These are phyloP conservation scores for Lactifluus pinguis DNA, from an alignment of 768 basidiomycete genomes.

Conservation along the genomic window DNA sequence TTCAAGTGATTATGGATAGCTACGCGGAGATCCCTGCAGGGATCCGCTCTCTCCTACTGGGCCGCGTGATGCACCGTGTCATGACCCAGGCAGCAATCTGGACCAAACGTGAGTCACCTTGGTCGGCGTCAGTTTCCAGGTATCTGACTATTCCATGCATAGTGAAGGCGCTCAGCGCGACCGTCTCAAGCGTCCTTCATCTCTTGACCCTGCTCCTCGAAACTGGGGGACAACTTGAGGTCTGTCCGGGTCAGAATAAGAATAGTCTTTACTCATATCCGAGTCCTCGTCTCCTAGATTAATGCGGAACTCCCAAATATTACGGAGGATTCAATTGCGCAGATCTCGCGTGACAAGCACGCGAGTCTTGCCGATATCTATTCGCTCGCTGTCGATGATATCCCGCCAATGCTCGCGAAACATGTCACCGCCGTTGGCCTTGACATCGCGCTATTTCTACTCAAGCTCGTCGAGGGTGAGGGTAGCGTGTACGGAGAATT, in stretches of 20 bases:
- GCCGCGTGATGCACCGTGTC: slow-evolving; percentile 9
- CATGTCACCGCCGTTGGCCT: slow-evolving; percentile 2
- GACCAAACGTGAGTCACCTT: slow-evolving; percentile 9
- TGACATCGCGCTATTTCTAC: not conserved
- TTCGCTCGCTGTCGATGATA: slow-evolving; percentile 9
- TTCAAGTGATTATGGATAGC: slow-evolving; percentile 2
- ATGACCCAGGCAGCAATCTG: slow-evolving; percentile 12
- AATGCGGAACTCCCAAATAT: slow-evolving; percentile 2
- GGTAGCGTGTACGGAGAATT: not conserved
- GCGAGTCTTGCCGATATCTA: slow-evolving; percentile 3
- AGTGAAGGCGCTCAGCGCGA: slow-evolving; percentile 14
- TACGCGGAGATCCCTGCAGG: slow-evolving; percentile 14
- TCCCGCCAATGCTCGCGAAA: not conserved
- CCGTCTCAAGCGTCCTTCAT: slow-evolving; percentile 1
- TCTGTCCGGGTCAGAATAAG: too few relatives aligned
- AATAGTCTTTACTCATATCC: not conserved
- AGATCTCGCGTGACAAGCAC: slow-evolving; percentile 12
- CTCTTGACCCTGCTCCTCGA: slow-evolving; percentile 6
- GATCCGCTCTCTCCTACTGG: slow-evolving; percentile 9
- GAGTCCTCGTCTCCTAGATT: not conserved
- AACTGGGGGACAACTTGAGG: slow-evolving; percentile 5
- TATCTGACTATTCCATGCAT: not conserved
- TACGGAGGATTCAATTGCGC: slow-evolving; percentile 5
- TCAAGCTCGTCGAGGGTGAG: slow-evolving; percentile 1
- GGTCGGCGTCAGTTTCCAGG: not conserved